phyloP scores from a whole-genome alignment of 805 yeast species.

The Trichomonascus vanleenenianus region DNA sequence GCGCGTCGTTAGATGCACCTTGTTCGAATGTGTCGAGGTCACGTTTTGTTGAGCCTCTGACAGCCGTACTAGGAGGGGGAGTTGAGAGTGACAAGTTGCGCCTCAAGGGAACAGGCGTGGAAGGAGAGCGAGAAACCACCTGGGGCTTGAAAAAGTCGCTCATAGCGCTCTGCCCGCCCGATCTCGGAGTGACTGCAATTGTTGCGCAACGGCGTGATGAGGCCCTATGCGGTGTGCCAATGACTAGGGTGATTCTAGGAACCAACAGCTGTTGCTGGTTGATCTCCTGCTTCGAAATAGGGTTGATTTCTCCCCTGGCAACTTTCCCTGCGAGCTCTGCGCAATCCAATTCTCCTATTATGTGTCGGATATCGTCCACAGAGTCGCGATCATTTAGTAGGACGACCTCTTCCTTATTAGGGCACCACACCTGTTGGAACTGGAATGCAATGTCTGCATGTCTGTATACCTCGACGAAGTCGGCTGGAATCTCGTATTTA shows the following conservation, averaged over 20 bases:
- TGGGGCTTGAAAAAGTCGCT: background rate
- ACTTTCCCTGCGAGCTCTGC: constrained; percentile 44
- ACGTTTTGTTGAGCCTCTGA: no score
- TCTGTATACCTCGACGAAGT: constrained; percentile 51
- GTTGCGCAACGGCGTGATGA: no score
- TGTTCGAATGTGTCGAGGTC: no score
- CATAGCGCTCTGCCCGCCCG: no score
- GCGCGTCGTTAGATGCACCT: no score
- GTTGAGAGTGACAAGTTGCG: no score
- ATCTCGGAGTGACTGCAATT: no score
- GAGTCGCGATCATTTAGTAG: constrained; percentile 50
- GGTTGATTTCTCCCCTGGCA: constrained; percentile 62
- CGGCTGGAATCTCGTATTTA: constrained; percentile 40
- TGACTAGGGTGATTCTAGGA: background rate
- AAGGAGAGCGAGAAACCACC: background rate
- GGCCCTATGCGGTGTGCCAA: no score
- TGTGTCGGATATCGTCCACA: constrained; percentile 12
- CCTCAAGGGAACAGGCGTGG: background rate
- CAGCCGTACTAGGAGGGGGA: no score
- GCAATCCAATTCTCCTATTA: background rate
- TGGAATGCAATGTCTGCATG: constrained; percentile 74
- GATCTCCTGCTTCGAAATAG: constrained; percentile 44
- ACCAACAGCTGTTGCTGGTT: background rate
- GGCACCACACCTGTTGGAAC: constrained; percentile 81
- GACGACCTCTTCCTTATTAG: constrained; percentile 39